phyloP scores from a whole-genome alignment of 495 filamentous ascomycete species.

The Parachaetomium inaequale region DNA sequence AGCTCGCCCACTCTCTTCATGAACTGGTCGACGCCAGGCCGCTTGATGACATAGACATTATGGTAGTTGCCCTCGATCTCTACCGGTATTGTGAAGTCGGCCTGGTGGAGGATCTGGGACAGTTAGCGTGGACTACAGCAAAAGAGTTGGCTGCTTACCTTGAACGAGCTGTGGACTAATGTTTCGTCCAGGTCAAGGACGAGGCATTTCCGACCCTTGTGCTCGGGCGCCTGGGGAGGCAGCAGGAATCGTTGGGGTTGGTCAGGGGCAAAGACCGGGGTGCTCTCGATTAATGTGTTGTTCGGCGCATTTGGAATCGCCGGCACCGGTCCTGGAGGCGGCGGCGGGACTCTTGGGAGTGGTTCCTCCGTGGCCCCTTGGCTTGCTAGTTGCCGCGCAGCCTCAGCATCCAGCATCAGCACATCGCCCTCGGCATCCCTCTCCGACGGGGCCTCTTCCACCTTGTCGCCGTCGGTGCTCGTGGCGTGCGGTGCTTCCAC shows the following conservation, averaged over 20 bases:
- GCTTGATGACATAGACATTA: conserved; percentile 99
- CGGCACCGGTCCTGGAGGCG: conserved; percentile 52
- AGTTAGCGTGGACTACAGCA: conserved; percentile 17
- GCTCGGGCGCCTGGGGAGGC: conserved; percentile 69
- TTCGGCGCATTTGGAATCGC: conserved; percentile 29
- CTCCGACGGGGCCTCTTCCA: conserved; percentile 27
- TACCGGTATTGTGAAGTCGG: conserved; percentile 98
- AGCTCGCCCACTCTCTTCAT: conserved; percentile 98
- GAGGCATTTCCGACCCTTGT: conserved; percentile 85
- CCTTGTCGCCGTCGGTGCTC: conserved; percentile 23
- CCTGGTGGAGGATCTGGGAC: conserved; percentile 86
- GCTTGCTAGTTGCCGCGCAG: conserved; percentile 19
- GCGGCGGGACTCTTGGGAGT: conserved; percentile 53
- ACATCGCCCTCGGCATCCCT: conserved; percentile 58
- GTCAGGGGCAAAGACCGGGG: conserved; percentile 34
- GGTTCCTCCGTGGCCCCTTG: conserved; percentile 32
- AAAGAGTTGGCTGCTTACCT: conserved; percentile 53
- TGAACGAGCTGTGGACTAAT: conserved; percentile 98
- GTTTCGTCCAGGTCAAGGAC: conserved; percentile 97
- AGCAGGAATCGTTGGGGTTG: conserved; percentile 67
- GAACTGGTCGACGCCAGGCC: conserved; percentile 94
- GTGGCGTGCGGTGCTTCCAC: conserved; percentile 40
- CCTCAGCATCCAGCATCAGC: conserved; percentile 57
- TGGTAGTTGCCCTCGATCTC: conserved; percentile 99
- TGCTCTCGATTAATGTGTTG: conserved; percentile 26